Conservation (phyloP, 1,139 yeast genomes). For the Yamadazyma taylorii region DNA sequence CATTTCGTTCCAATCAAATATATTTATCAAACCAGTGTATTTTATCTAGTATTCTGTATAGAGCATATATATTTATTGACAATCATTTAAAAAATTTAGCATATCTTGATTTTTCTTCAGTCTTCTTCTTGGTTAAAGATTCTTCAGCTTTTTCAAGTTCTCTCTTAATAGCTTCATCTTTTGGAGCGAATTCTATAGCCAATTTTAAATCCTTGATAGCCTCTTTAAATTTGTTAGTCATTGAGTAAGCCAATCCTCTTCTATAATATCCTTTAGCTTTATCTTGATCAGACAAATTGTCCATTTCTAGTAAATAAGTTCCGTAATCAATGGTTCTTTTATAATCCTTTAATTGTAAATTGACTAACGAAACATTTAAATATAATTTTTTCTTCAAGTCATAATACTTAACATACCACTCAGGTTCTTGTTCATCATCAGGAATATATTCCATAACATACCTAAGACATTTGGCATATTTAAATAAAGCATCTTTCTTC, state of each 20-base stretch:
- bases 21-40: too few species aligned
- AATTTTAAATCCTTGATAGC: slow-evolving; percentile 47
- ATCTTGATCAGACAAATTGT: slow-evolving; percentile 36
- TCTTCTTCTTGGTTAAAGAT: slow-evolving; percentile 41
- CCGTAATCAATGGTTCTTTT: slow-evolving; percentile 51
- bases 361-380: slow-evolving; percentile 57
- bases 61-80: not conserved
- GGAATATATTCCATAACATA: slow-evolving; percentile 73
- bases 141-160: slow-evolving; percentile 44
- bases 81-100: slow-evolving; percentile 51
- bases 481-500: slow-evolving; percentile 51
- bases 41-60: slow-evolving; percentile 6
- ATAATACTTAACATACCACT: slow-evolving; percentile 48
- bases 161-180: slow-evolving; percentile 48
- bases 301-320: slow-evolving; percentile 54
- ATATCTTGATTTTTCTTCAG: slow-evolving; percentile 52
- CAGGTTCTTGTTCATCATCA: slow-evolving; percentile 63
- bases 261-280: slow-evolving; percentile 64
- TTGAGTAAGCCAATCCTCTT: slow-evolving; percentile 51
- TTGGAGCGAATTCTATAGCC: slow-evolving; percentile 47
- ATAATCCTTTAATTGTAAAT: slow-evolving; percentile 48
- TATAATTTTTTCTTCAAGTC: slow-evolving; percentile 61
- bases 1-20: too few species aligned
- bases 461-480: slow-evolving; percentile 62
- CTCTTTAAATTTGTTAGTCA: slow-evolving; percentile 45